Percentiles rank a stretch among this genome's conserved stretches.
phyloP scores from a whole-genome alignment of 768 basidiomycete species.

The Lentinus brumalis region DNA sequence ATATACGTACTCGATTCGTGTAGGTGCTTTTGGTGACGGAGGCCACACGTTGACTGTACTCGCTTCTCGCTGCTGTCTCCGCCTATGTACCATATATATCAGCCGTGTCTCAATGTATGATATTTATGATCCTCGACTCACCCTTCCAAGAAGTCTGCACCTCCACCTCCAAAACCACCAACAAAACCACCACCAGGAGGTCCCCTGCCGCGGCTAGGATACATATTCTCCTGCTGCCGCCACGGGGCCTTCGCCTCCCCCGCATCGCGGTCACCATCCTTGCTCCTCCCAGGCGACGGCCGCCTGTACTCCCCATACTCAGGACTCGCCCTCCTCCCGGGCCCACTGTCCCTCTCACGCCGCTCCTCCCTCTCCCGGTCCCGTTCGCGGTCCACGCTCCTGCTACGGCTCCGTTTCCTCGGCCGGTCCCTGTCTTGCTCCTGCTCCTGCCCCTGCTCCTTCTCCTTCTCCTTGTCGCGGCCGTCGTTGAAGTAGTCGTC shows the following conservation, averaged over 20 bases:
- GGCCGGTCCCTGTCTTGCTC: not conserved
- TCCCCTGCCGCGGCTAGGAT: conserved; percentile 42
- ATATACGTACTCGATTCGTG: conserved; percentile 50
- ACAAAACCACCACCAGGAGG: conserved; percentile 36
- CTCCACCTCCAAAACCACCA: conserved; percentile 39
- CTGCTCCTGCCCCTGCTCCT: no score
- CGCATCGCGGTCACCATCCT: conserved; percentile 20
- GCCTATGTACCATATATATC: conserved; percentile 46
- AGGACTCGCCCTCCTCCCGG: conserved; percentile 38
- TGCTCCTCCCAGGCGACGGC: conserved; percentile 35
- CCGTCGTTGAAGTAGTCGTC: conserved; percentile 39
- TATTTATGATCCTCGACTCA: conserved; percentile 33
- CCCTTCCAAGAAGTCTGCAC: conserved; percentile 71
- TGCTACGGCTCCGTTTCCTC: conserved; percentile 26
- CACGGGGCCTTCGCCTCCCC: conserved; percentile 40
- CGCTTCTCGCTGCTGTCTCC: conserved; percentile 64
- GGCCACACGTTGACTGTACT: conserved; percentile 76
- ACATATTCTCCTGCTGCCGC: conserved; percentile 59
- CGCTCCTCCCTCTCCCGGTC: conserved; percentile 27
- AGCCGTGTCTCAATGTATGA: not conserved
- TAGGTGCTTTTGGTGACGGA: conserved; percentile 70
- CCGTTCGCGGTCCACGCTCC: conserved; percentile 26
- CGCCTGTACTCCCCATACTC: conserved; percentile 30
- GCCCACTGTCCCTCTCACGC: conserved; percentile 19
- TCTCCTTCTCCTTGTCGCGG: not conserved